phyloP scores from a whole-genome alignment of 768 basidiomycete species.

The Naematelia aurantialba region DNA sequence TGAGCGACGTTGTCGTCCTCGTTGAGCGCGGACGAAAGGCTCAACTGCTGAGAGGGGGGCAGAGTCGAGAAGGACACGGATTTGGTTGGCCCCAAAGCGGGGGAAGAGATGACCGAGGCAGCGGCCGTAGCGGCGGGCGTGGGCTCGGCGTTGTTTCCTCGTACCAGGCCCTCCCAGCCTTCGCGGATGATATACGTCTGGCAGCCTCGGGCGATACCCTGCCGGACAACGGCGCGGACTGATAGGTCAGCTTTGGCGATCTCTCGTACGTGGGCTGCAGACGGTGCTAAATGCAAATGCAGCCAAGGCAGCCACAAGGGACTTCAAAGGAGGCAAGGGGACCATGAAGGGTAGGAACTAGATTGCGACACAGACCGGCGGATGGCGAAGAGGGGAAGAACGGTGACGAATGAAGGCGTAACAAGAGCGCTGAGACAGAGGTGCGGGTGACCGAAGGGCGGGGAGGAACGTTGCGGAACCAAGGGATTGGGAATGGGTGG shows the following conservation, averaged over 20 bases:
- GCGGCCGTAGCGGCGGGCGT: conserved; percentile 38
- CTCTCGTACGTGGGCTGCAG: neutral
- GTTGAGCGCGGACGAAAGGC: conserved; percentile 18
- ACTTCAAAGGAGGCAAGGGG: neutral
- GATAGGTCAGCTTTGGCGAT: neutral
- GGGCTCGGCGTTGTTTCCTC: conserved; percentile 65
- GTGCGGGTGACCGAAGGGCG: no score
- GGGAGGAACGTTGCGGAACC: no score
- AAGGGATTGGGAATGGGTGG: no score
- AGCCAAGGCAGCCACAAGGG: neutral
- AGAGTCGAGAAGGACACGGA: conserved; percentile 46
- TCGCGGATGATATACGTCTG: conserved; percentile 95
- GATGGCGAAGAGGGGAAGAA: neutral
- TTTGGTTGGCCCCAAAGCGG: conserved; percentile 26
- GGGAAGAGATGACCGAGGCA: conserved; percentile 32
- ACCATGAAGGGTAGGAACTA: no score
- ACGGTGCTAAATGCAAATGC: neutral
- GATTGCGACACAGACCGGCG: neutral
- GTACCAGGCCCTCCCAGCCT: conserved; percentile 95
- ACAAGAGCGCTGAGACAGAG: no score
- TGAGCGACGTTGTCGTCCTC: conserved; percentile 4
- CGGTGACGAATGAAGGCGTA: no score
- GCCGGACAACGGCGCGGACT: conserved; percentile 89
- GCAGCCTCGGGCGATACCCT: conserved; percentile 88
- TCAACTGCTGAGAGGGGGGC: conserved; percentile 43